phyloP scores from a whole-genome alignment of 2,329 filamentous ascomycete species.

The Hansfordia pulvinata region DNA sequence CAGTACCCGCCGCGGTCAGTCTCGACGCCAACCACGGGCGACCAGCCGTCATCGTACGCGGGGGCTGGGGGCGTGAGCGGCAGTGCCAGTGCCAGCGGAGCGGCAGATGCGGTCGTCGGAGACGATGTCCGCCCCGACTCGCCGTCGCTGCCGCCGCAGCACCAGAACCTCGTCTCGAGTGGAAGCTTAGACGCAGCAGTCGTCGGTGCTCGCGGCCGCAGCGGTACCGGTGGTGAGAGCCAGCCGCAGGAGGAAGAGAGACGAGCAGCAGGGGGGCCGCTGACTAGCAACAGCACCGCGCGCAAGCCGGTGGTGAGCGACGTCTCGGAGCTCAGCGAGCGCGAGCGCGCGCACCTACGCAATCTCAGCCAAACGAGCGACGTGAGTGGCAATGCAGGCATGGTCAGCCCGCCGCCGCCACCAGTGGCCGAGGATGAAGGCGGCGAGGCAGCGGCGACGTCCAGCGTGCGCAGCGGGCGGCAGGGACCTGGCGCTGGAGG shows the following conservation, averaged over 20 bases:
- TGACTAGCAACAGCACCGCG: background rate
- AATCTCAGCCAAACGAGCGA: slow-evolving; percentile 25
- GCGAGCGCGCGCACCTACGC: slow-evolving; percentile 23
- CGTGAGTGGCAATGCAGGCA: background rate
- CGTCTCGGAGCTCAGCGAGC: slow-evolving; percentile 25
- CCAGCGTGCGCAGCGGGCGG: slow-evolving; percentile 2
- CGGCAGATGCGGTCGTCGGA: no score
- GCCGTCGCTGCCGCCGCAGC: slow-evolving; percentile 8
- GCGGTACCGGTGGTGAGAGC: background rate
- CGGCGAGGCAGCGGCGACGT: no score
- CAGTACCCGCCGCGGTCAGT: slow-evolving; percentile 8
- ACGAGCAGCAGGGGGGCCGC: slow-evolving; percentile 1
- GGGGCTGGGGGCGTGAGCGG: no score
- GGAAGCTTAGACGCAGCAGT: slow-evolving; percentile 6
- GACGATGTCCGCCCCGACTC: slow-evolving; percentile 8
- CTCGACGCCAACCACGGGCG: slow-evolving; percentile 13
- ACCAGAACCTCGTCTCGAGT: slow-evolving; percentile 4
- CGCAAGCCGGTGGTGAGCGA: slow-evolving; percentile 19
- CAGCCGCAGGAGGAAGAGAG: background rate
- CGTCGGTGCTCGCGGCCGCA: slow-evolving; percentile 4
- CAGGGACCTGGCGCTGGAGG: background rate
- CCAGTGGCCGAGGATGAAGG: slow-evolving; percentile 9
- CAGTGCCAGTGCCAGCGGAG: slow-evolving; percentile 1
- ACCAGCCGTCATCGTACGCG: no score
- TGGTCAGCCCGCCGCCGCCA: slow-evolving; percentile 2